Evolutionary conservation across 2,329 filamentous ascomycete genomes (phyloP).

Genomic region (Elsinoe ampelina): DNA sequence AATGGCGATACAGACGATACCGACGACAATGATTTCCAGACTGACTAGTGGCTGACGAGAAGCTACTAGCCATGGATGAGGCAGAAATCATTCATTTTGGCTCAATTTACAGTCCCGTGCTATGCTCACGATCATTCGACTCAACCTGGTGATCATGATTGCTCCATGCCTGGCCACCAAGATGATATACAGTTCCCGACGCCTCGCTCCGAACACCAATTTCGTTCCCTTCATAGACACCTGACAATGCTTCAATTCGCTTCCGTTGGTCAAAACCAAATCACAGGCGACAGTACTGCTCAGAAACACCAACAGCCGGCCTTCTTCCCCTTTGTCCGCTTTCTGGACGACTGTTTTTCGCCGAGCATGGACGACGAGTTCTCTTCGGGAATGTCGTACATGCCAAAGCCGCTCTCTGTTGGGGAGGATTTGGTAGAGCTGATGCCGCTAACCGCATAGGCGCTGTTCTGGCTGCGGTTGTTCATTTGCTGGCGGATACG

Average conservation of each 20-base stretch:
- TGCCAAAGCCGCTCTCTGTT: neutral
- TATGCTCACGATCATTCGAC: no score
- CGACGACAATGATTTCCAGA: no score
- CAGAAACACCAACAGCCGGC: neutral
- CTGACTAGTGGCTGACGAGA: no score
- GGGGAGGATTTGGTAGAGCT: neutral
- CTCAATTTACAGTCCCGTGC: no score
- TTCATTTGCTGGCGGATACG: conserved; percentile 20
- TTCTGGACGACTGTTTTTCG: neutral
- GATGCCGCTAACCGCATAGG: conserved; percentile 7
- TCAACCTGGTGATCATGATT: no score
- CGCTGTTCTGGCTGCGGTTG: neutral
- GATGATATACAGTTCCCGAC: no score
- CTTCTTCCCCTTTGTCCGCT: neutral
- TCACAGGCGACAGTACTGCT: neutral
- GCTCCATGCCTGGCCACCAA: neutral
- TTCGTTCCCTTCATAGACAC: neutral
- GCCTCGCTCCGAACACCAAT: neutral
- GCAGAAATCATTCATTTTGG: no score
- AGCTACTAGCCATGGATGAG: no score
- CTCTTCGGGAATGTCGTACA: conserved; percentile 12
- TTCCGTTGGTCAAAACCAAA: neutral
- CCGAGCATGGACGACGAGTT: neutral
- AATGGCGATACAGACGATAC: no score
- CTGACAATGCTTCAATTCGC: neutral